A percentile compares a stretch with the other conserved stretches of the same genome.
Evolutionary conservation across 208 protist genomes (phyloP).

Genomic region (Leptomonas pyrrhocoris): DNA sequence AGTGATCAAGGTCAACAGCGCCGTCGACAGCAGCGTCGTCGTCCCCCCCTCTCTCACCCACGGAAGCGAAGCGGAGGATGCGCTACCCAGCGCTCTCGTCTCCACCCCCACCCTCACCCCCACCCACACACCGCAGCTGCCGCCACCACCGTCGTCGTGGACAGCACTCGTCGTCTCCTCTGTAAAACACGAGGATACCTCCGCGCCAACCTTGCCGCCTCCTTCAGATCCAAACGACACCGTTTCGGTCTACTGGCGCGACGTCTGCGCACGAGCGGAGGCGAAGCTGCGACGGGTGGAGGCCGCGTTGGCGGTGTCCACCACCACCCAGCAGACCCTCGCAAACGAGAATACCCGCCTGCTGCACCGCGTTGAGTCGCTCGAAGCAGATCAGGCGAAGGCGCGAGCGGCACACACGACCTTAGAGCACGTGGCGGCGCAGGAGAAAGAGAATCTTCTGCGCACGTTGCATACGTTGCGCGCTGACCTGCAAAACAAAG

Average conservation of each 20-base stretch:
- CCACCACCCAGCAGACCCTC: slow-evolving; percentile 43
- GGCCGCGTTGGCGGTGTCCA: slow-evolving; percentile 36
- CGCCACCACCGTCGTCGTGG: too few species aligned
- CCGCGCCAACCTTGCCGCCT: too few species aligned
- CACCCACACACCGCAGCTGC: not conserved
- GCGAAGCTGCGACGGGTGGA: slow-evolving; percentile 38
- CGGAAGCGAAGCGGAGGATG: not conserved
- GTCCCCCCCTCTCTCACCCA: too few species aligned
- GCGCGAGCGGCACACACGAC: slow-evolving; percentile 16
- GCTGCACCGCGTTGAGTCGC: slow-evolving; percentile 40
- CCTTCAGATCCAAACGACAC: not conserved
- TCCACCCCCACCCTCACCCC: slow-evolving; percentile 6
- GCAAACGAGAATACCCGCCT: slow-evolving; percentile 65
- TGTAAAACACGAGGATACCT: too few species aligned
- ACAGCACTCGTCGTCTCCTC: not conserved
- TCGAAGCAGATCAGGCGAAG: slow-evolving; percentile 19
- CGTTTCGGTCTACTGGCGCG: slow-evolving; percentile 38
- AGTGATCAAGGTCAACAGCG: not conserved
- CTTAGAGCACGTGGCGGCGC: slow-evolving; percentile 14
- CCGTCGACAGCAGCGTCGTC: not conserved
- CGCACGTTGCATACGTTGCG: slow-evolving; percentile 77
- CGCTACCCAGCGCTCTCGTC: slow-evolving; percentile 11
- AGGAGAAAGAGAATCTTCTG: slow-evolving; percentile 74
- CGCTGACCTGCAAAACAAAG: slow-evolving; percentile 62
- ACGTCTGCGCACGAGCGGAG: slow-evolving; percentile 26